Evolutionary conservation across 78 protist species (phyloP).

Genomic region (Creolimax fragrantissima): DNA sequence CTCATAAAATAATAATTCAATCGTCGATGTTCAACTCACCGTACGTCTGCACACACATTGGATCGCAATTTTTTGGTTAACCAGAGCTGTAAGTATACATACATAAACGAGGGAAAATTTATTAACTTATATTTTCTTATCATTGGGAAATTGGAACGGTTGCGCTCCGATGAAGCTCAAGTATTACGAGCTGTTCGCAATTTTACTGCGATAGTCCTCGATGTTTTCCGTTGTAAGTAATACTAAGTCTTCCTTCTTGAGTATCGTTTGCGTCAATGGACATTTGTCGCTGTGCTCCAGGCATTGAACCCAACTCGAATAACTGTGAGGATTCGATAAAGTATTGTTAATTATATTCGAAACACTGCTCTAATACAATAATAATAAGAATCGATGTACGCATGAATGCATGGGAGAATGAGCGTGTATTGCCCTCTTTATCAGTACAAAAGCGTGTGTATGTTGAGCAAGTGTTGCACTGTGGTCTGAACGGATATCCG

Average conservation of each 20-base stretch:
- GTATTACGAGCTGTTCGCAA: neutral
- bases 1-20: too few species aligned
- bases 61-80: too few species aligned
- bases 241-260: constrained; percentile 10
- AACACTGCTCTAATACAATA: neutral
- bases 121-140: too few species aligned
- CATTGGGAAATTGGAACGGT: too few species aligned
- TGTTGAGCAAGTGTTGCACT: neutral
- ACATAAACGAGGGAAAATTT: too few species aligned
- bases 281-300: neutral
- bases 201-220: constrained; percentile 5
- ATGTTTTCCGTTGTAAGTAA: constrained; percentile 41
- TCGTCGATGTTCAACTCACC: too few species aligned
- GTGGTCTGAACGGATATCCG: neutral
- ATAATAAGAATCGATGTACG: neutral
- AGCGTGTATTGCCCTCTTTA: neutral
- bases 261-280: constrained; percentile 30
- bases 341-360: neutral
- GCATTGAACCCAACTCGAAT: constrained; percentile 24
- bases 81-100: too few species aligned
- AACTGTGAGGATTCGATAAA: neutral
- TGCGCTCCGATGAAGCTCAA: too few species aligned
- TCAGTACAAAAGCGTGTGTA: neutral
- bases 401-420: neutral
- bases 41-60: too few species aligned